Evolutionary conservation across 2,329 filamentous ascomycete species (phyloP), one percentile per base, ranked within the genome.

Genomic region (Fusarium vanettenii): DNA sequence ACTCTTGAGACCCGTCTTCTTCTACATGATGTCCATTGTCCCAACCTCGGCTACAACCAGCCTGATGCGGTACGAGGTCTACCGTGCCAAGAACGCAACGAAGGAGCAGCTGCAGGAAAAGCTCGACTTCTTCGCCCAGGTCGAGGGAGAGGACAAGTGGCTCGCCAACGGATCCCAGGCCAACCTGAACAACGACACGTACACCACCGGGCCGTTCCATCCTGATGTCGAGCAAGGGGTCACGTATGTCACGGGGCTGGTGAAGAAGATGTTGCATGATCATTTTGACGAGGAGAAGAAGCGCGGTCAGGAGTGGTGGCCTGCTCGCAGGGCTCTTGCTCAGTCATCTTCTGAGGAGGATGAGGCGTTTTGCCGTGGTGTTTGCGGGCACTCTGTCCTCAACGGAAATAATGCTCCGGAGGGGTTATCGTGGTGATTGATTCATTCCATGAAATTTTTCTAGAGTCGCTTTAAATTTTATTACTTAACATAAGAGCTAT

Each of bases 121-220:
- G 79, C 87, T 86, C 80, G 81, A 88, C 39, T 88, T 91, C 76
- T 92, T 91, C 84, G 88, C 88, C 79, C 87, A 88, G 43, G 87
- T 92, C 78, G 89, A 92, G 87, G 84, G 85, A 5, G 90, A 92
- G 79, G 90, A 92, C 82, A 92, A 91, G 77, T 84, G 87, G 5
- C 86, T 92, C 14, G 92, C 90, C 82, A 84, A 86, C 71, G 85
- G 85, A 16, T 87, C 89, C 2, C 90, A 92, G 76, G 84, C 84
- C 78, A 92, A 92, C 79, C 84, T 92, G 71, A 88, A 90, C 79
- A 85, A 87, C 0, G 89, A 89, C 9, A 85, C 91, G 56, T 92
- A 91, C 71, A 82, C 90, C 75, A 91, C 89, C 74, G 90, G 90
- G 60, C 87, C 91, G 76, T 82, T 92, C 79, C 90, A 92, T 79